These are phyloP conservation scores for Xylariaceae sp. DNA, from an alignment of 2,329 filamentous ascomycete species.

Conservation along the genomic window DNA sequence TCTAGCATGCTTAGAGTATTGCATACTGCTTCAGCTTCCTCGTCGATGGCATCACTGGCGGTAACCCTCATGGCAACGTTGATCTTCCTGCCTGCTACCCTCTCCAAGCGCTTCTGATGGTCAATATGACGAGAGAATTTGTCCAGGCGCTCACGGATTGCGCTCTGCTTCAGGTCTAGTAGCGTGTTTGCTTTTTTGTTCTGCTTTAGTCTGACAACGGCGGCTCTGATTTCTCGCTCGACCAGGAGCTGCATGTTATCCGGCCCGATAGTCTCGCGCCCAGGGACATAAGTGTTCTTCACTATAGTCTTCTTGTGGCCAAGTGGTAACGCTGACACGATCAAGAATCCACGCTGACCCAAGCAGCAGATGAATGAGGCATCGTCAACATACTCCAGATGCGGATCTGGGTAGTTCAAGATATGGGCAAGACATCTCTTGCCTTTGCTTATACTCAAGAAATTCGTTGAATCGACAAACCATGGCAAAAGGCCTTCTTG, in stretches of 20 bases:
- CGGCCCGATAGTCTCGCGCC: not conserved
- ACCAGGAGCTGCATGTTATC: not conserved
- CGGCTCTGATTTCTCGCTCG: not conserved
- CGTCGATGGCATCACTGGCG: not conserved
- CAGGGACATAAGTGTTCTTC: too few relatives aligned
- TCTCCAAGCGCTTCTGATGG: slow-evolving; percentile 4
- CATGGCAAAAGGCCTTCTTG: slow-evolving; percentile 1
- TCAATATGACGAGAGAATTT: slow-evolving; percentile 6
- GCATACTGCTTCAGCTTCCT: slow-evolving; percentile 1
- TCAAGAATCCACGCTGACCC: not conserved
- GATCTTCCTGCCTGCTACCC: slow-evolving; percentile 1
- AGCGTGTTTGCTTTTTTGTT: slow-evolving; percentile 2
- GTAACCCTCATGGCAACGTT: slow-evolving; percentile 1
- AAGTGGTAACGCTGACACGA: slow-evolving; percentile 4
- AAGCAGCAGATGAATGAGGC: slow-evolving; percentile 6
- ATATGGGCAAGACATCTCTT: not conserved
- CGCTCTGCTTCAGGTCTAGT: slow-evolving; percentile 5
- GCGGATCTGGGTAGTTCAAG: not conserved
- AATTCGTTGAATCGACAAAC: slow-evolving; percentile 1
- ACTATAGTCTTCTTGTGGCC: not conserved
- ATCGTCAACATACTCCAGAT: slow-evolving; percentile 5
- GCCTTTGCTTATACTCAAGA: not conserved
- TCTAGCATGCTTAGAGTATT: slow-evolving; percentile 15
- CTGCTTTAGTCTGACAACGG: not conserved
- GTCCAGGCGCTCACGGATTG: slow-evolving; percentile 5